Evolutionary conservation across 208 protist genomes (phyloP), one percentile per base, ranked within the genome.

Genomic region (Acanthamoeba sp.): DNA sequence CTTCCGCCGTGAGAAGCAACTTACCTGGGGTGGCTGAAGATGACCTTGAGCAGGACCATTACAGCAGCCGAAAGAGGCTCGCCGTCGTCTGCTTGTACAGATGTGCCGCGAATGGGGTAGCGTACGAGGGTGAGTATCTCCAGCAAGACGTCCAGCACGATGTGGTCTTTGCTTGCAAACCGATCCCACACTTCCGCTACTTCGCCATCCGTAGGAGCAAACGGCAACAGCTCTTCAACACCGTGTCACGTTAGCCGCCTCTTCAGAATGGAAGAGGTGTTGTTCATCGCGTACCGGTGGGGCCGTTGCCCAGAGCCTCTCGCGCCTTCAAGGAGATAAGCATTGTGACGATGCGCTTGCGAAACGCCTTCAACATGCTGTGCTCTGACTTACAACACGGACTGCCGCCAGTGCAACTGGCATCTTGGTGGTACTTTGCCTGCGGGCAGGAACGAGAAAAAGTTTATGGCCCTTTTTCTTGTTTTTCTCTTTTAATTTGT

Each of bases 271-370:
- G 20, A 62, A 29, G 12, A 62, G 20, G 55, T 12, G 62, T 12
- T 38, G 36, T 20, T 10, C 73, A 0, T 48, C 22, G 22, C 66
- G 40, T 76, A 76, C 66, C 66, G 20, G 1, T 36, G 16, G 66
- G 32, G 66, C 66, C 18, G 9, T 76, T 34, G 10, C 66, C 66
- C n/a, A 76, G 24, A 7, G 40, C 76, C 76, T 84, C 76, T 12
- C 27, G 40, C 40, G 22, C 12, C 42, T 84, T 2, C 9, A 84
- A 40, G 2, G 76, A 45, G 36, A 84, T 22, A 4, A 84, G 76
- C 76, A 84, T 84, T 12, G 76, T 84, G 22, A 84, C 76, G 27
- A 84, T 42, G 22, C 40, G 34, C 34, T 84, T 84, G 6, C 24
- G 76, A 7, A 84, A 48, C 18, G 76, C 76, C 38, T 84, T 84